Evolutionary conservation across 192 early-diverging fungal genomes (phyloP).

Genomic region (Backusella parvicylindrica): DNA sequence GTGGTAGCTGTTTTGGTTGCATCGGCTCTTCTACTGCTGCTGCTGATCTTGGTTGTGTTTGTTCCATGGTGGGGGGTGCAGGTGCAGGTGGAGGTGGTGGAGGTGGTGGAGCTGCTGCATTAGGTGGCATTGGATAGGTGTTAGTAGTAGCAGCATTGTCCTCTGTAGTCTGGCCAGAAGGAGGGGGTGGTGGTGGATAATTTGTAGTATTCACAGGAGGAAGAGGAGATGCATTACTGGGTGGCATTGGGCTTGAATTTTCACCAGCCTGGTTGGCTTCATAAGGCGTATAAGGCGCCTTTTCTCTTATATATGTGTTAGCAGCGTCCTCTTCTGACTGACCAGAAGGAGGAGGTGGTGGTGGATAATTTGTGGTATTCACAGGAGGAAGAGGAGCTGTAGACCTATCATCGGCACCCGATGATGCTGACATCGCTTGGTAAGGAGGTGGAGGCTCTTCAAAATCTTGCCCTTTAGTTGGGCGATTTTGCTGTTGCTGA

Average conservation of each 20-base stretch:
- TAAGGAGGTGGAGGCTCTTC: conserved; percentile 3
- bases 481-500: neutral
- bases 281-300: neutral
- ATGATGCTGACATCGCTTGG: neutral
- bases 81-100: neutral
- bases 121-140: neutral
- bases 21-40: neutral
- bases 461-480: neutral
- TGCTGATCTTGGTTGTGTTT: neutral
- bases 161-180: neutral
- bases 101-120: neutral
- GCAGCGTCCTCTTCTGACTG: neutral
- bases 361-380: neutral
- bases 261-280: neutral
- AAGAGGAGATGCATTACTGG: neutral
- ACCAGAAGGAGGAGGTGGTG: neutral
- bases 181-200: neutral
- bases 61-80: neutral
- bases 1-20: neutral
- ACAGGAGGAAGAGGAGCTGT: neutral
- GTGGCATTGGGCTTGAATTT: neutral
- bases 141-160: neutral
- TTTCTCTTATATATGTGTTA: neutral
- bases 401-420: neutral
- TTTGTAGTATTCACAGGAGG: too few relatives aligned